Conservation (phyloP, 192 early-diverging fungal genomes). For the Coemansia sp. region DNA sequence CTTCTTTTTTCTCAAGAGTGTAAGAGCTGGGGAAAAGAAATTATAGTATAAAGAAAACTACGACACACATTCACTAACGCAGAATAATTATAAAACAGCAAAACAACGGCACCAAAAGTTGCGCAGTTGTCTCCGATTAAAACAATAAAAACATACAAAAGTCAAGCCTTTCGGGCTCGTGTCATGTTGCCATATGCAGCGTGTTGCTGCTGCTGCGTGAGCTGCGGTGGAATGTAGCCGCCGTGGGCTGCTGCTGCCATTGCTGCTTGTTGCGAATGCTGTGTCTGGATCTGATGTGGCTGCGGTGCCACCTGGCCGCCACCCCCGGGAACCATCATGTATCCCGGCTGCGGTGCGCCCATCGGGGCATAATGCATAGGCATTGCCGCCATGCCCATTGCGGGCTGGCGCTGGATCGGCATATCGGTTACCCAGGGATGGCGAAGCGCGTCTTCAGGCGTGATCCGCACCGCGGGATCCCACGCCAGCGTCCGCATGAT, state of each 20-base stretch:
- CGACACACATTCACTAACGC: neutral
- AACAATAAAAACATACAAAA: conserved; percentile 1
- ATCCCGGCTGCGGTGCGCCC: conserved; percentile 38
- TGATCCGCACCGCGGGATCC: conserved; percentile 88
- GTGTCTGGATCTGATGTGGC: conserved; percentile 25
- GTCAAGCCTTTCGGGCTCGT: conserved; percentile 40
- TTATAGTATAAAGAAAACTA: neutral
- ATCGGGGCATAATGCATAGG: conserved; percentile 13
- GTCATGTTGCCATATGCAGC: conserved; percentile 42
- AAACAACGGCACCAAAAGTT: neutral
- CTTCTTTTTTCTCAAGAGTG: too few relatives aligned
- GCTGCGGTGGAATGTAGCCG: conserved; percentile 17
- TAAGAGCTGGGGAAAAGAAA: neutral
- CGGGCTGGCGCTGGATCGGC: conserved; percentile 32
- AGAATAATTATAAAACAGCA: neutral
- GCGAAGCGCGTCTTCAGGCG: conserved; percentile 77
- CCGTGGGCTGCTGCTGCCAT: conserved; percentile 17
- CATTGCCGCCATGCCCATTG: conserved; percentile 21
- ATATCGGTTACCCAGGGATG: conserved; percentile 83
- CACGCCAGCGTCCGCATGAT: conserved; percentile 79
- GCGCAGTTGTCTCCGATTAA: neutral
- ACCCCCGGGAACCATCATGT: conserved; percentile 35
- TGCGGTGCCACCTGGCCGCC: conserved; percentile 11
- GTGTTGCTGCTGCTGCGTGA: conserved; percentile 37
- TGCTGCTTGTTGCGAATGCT: conserved; percentile 18